Conservation (phyloP, 1,284 basidiomycete genomes). For the Wallemia hederae region DNA sequence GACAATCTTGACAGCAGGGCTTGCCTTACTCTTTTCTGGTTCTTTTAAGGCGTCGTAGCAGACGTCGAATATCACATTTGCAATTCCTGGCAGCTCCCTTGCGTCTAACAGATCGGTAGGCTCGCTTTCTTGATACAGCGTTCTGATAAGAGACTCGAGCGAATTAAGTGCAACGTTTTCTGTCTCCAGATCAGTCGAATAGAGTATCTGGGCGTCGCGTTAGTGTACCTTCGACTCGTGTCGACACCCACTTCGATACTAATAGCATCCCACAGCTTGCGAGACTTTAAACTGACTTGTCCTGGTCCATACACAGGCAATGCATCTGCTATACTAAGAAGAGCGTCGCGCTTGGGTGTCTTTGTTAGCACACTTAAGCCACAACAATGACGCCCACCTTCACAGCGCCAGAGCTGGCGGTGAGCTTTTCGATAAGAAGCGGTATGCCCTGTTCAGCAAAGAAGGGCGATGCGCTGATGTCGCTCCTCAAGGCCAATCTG, state of each 20-base stretch:
- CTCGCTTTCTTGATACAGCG: constrained; percentile 27
- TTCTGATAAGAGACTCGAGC: constrained; percentile 35
- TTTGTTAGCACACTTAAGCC: constrained; percentile 2
- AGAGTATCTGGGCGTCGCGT: constrained; percentile 35
- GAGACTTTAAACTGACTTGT: constrained; percentile 30
- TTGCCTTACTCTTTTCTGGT: constrained; percentile 70
- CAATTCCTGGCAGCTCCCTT: constrained; percentile 28
- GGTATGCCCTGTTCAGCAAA: constrained; percentile 66
- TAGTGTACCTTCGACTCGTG: constrained; percentile 1
- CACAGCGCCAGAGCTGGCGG: constrained; percentile 45
- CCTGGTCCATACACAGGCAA: constrained; percentile 50
- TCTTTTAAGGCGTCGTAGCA: constrained; percentile 48
- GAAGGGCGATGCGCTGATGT: constrained; percentile 44
- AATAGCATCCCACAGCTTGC: constrained; percentile 55
- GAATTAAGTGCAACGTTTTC: constrained; percentile 41
- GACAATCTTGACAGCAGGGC: constrained; percentile 50
- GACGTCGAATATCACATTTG: constrained; percentile 43
- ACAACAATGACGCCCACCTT: constrained; percentile 32
- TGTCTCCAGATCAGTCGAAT: constrained; percentile 46
- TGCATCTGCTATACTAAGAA: constrained; percentile 40
- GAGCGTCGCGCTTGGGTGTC: constrained; percentile 35
- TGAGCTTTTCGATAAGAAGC: constrained; percentile 72
- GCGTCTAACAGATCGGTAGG: constrained; percentile 13
- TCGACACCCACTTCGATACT: constrained; percentile 43
- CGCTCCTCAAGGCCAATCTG: constrained; percentile 38